Percentiles rank a stretch among this genome's conserved stretches.
These are phyloP conservation scores for Xylaria sp. DNA, from an alignment of 2,329 filamentous ascomycete genomes.

Conservation along the genomic window DNA sequence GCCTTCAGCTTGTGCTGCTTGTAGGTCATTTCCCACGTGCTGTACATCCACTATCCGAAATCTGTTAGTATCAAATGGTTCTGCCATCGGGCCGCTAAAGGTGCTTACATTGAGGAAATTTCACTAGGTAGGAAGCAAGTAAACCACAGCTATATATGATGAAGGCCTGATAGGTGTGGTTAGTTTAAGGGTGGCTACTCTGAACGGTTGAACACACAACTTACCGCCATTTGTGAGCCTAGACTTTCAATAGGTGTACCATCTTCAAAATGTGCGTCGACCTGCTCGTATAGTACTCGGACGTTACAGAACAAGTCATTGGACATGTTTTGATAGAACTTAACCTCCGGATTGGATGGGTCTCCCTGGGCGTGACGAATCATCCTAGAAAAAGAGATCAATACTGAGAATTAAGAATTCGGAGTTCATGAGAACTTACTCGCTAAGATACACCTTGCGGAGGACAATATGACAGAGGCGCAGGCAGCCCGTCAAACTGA, in stretches of 20 bases:
- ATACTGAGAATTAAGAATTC: not conserved
- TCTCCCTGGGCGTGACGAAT: constrained; percentile 56
- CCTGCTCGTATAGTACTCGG: constrained; percentile 59
- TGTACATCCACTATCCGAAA: constrained; percentile 43
- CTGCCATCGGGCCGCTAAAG: not conserved
- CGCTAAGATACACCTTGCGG: constrained; percentile 63
- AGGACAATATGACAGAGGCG: constrained; percentile 68
- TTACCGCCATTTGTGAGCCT: constrained; percentile 64
- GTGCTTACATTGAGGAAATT: constrained; percentile 60
- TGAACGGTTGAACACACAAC: constrained; percentile 31
- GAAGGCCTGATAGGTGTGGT: constrained; percentile 54
- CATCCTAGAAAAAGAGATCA: constrained; percentile 51
- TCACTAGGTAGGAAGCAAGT: constrained; percentile 63
- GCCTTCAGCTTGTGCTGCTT: constrained; percentile 56
- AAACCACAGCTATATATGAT: constrained; percentile 67
- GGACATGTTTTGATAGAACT: constrained; percentile 58
- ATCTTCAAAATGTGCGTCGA: constrained; percentile 62
- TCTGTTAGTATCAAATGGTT: constrained; percentile 29
- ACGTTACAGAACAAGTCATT: constrained; percentile 62
- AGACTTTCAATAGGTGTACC: constrained; percentile 60
- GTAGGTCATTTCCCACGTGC: constrained; percentile 50
- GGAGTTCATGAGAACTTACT: constrained; percentile 53
- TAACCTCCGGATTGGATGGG: constrained; percentile 46
- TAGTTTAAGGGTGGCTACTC: constrained; percentile 8
- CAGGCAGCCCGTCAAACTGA: constrained; percentile 65